phyloP scores from a whole-genome alignment of 768 basidiomycete genomes.

The Termitomyces sp. region DNA sequence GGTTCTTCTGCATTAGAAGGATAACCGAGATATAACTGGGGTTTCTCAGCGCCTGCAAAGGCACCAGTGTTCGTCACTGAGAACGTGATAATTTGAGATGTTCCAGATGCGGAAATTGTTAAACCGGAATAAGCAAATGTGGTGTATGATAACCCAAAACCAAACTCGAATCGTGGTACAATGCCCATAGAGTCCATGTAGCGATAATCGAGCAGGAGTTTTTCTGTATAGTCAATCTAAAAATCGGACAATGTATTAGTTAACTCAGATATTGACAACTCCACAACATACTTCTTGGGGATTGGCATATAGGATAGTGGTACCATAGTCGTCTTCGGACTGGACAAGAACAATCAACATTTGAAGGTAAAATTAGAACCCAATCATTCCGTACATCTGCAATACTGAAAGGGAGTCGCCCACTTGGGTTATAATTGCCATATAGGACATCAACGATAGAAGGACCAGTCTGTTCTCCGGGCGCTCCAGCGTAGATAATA shows the following conservation, averaged over 20 bases:
- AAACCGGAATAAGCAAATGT: conserved; percentile 59
- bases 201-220: conserved; percentile 61
- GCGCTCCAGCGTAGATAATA: conserved; percentile 48
- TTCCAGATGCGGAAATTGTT: conserved; percentile 26
- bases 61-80: conserved; percentile 41
- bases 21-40: conserved; percentile 49
- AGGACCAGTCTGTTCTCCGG: conserved; percentile 77
- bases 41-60: conserved; percentile 45
- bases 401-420: conserved; percentile 69
- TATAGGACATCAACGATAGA: conserved; percentile 76
- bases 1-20: conserved; percentile 42
- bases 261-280: background rate
- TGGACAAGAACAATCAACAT: conserved; percentile 11
- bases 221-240: conserved; percentile 64
- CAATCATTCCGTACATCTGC: conserved; percentile 39
- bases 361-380: background rate
- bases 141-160: conserved; percentile 72
- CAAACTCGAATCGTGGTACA: conserved; percentile 56
- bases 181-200: conserved; percentile 53
- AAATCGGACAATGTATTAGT: background rate
- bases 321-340: conserved; percentile 35
- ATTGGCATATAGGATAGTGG: conserved; percentile 36
- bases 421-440: conserved; percentile 71
- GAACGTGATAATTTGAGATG: conserved; percentile 34
- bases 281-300: conserved; percentile 10